Evolutionary conservation across 805 yeast genomes (phyloP), one percentile per base, ranked within the genome.

Genomic region (Wickerhamomyces queroliae): DNA sequence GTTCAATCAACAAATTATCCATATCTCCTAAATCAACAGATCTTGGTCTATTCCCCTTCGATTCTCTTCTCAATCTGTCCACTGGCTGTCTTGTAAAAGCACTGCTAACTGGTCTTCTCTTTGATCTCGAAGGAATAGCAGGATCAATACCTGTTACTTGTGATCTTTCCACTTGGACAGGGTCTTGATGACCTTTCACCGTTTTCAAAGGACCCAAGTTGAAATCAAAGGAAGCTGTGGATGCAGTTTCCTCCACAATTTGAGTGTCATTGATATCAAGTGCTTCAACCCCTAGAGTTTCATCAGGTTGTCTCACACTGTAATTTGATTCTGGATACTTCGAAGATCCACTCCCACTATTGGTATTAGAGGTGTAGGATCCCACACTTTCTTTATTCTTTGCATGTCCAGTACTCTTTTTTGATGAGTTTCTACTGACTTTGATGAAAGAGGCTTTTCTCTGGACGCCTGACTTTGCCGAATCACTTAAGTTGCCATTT

Each of bases 71-170:
- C 18, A 21, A 22, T n/a, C 27, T 24, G 7, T 36, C 21, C 6
- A 26, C 24, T 28, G 38, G 38, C 4, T 40, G 15, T 12, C 31
- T 37, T 10, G 39, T 18, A 2, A 44, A 46, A 33, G 38, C 33
- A 5, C 41, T 22, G 19, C 53, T 47, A 5, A 48, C 33, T n/a
- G 60, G 60, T 50, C 60, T 54, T 7, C 42, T 40, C 37, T 52
- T 51, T 1, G 60, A 54, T 42, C 60, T 49, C 12, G 60, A 51
- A 12, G 60, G 60, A 33, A 55, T 50, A 2, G 54, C 36, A 9
- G 46, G 49, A 25, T 46, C 47, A 3, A 50, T 27, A 7, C 40
- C 25, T 7, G 48, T 47, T 5, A 46, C 32, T 7, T 27, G 20
- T 18, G 40, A 25, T 34, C 48, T 43, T 12, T 48, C 55, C 11